These are phyloP conservation scores for Aspergillus costaricaensis DNA, from an alignment of 2,329 filamentous ascomycete species.

Conservation along the genomic window DNA sequence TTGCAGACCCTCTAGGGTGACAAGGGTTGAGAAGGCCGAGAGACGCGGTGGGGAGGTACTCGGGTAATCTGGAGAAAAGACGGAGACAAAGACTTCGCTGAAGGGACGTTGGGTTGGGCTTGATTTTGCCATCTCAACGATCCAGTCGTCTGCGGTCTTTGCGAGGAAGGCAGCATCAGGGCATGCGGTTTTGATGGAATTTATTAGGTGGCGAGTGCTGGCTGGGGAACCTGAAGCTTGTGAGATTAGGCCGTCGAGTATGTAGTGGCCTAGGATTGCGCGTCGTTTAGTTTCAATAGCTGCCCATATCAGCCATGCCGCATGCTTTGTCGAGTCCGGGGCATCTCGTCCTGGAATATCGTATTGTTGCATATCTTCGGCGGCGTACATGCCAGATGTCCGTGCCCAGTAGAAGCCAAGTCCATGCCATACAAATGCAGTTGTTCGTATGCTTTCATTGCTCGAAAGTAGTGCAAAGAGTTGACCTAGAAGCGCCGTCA, in stretches of 20 bases:
- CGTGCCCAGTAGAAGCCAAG: conserved; percentile 26
- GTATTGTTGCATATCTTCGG: conserved; percentile 1
- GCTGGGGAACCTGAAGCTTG: conserved; percentile 24
- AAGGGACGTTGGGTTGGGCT: neutral
- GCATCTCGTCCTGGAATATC: conserved; percentile 2
- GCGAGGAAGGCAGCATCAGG: conserved; percentile 23
- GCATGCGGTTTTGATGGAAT: conserved; percentile 15
- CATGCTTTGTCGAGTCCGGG: conserved; percentile 10
- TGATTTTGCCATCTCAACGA: conserved; percentile 9
- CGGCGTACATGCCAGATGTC: conserved; percentile 21
- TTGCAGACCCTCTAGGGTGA: conserved; percentile 9
- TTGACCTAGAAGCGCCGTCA: conserved; percentile 21
- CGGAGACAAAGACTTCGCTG: neutral
- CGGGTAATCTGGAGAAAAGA: neutral
- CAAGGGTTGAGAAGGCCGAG: neutral
- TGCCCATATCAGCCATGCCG: conserved; percentile 21
- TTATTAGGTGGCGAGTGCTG: conserved; percentile 24
- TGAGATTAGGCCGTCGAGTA: conserved; percentile 25
- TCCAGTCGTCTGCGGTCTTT: conserved; percentile 21
- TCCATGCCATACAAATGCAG: conserved; percentile 22
- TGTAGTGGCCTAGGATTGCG: conserved; percentile 22
- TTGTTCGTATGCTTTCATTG: conserved; percentile 19
- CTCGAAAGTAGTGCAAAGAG: conserved; percentile 21
- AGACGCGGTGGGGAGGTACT: neutral
- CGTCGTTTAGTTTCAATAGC: conserved; percentile 21